Percentiles rank a stretch among this genome's conserved stretches.
phyloP scores from a whole-genome alignment of 2,329 filamentous ascomycete genomes.

The Pestalotiopsis fici region DNA sequence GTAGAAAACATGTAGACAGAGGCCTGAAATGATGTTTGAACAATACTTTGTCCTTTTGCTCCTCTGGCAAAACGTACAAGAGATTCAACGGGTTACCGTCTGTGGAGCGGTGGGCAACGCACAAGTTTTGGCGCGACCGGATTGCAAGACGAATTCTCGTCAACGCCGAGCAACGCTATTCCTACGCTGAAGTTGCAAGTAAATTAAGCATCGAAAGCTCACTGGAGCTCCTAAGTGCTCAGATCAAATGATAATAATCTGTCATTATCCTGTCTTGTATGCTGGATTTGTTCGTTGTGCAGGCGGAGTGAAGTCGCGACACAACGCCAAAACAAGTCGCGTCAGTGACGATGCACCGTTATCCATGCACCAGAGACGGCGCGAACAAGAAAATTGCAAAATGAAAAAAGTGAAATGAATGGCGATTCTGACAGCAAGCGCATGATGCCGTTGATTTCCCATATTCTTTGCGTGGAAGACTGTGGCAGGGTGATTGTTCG shows the following conservation, averaged over 20 bases:
- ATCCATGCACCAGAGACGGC: neutral
- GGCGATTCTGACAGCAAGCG: neutral
- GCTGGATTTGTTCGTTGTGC: neutral
- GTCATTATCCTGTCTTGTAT: neutral
- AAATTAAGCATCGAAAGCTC: neutral
- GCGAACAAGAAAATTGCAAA: neutral
- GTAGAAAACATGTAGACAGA: too few relatives aligned
- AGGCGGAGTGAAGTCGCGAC: neutral
- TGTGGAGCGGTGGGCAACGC: neutral
- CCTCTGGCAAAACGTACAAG: neutral
- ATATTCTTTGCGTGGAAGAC: neutral
- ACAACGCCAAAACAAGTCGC: neutral
- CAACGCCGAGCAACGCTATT: neutral
- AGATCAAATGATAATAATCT: neutral
- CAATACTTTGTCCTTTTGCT: neutral
- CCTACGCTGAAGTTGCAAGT: neutral
- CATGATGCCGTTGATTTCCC: neutral
- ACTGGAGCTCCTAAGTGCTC: neutral
- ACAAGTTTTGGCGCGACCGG: neutral
- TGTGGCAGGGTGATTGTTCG: conserved; percentile 13
- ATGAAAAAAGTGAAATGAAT: neutral
- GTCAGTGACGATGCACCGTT: neutral
- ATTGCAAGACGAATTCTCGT: neutral
- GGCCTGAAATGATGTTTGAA: too few relatives aligned
- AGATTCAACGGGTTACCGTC: neutral